These are phyloP conservation scores for Geosmithia morbida DNA, from an alignment of 2,329 filamentous ascomycete species.

Conservation along the genomic window DNA sequence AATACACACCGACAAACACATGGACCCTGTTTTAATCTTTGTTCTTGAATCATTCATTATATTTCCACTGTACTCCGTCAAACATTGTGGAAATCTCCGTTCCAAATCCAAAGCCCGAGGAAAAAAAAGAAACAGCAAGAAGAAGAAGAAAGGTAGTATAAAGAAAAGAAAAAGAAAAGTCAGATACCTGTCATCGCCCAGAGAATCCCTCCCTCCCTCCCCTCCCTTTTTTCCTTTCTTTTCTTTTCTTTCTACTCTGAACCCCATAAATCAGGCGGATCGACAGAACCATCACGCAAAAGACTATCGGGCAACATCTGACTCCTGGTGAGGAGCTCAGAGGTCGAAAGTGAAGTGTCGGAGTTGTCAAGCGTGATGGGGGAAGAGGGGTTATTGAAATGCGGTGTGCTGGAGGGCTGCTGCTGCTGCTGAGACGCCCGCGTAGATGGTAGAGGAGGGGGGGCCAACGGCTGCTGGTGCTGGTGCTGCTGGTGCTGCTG, in stretches of 20 bases:
- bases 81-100: no score
- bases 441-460: background rate
- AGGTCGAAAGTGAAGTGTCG: slow-evolving; percentile 9
- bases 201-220: no score
- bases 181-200: no score
- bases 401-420: slow-evolving; percentile 2
- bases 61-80: no score
- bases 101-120: no score
- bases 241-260: slow-evolving; percentile 11
- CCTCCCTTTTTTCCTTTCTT: no score
- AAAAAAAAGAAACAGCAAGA: no score
- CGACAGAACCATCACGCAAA: slow-evolving; percentile 17
- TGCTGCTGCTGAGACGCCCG: background rate
- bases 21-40: no score
- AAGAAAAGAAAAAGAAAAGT: no score
- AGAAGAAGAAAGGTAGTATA: no score
- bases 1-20: no score
- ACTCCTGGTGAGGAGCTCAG: slow-evolving; percentile 34
- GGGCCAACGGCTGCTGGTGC: background rate
- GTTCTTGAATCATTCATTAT: no score
- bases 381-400: slow-evolving; percentile 9
- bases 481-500: background rate
- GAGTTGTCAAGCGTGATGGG: slow-evolving; percentile 4
- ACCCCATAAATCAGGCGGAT: slow-evolving; percentile 18
- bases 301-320: slow-evolving; percentile 37